Conservation (phyloP, 2,329 filamentous ascomycete species). For the Epichloe scottii region DNA sequence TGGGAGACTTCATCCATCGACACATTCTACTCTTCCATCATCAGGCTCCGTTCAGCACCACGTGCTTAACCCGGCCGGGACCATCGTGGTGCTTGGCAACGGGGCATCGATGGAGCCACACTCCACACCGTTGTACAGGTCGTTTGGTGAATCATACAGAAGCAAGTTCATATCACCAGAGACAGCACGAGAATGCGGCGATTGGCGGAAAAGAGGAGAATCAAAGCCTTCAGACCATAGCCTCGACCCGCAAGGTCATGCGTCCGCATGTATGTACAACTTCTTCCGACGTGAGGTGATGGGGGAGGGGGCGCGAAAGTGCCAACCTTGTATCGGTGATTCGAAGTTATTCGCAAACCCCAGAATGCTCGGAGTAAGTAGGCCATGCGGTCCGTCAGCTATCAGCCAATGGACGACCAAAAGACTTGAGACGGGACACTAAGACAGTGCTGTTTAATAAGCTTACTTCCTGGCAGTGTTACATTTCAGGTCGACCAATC, state of each 20-base stretch:
- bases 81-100: constrained; percentile 1
- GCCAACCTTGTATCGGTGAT: background rate
- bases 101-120: background rate
- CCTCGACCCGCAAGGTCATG: background rate
- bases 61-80: background rate
- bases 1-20: background rate
- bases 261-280: background rate
- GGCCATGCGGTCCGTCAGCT: constrained; percentile 1
- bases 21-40: background rate
- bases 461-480: constrained; percentile 4
- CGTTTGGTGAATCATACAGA: background rate
- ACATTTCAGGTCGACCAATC: background rate
- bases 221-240: background rate
- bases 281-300: background rate
- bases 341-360: background rate
- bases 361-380: constrained; percentile 4
- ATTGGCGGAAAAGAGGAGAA: background rate
- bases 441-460: constrained; percentile 1
- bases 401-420: background rate
- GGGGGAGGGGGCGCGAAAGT: background rate
- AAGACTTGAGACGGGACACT: background rate
- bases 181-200: background rate
- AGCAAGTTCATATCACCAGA: background rate
- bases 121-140: background rate
- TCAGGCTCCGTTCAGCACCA: background rate